Evolutionary conservation across 331 rosid genomes (phyloP).

Genomic region (Telfairia occidentalis): DNA sequence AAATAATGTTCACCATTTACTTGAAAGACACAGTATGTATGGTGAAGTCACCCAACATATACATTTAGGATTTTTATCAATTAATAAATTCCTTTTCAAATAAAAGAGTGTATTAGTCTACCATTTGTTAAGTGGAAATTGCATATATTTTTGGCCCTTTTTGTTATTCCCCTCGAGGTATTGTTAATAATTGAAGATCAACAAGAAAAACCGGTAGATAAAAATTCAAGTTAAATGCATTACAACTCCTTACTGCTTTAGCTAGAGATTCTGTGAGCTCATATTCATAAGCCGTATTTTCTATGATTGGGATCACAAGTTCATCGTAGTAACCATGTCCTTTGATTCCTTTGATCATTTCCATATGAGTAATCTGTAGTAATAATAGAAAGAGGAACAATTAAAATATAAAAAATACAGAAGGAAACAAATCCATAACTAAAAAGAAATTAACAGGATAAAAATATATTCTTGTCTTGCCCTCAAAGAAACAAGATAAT

Average conservation of each 20-base stretch:
- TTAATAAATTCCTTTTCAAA: background rate
- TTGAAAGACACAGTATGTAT: background rate
- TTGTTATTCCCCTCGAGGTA: background rate
- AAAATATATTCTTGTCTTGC: background rate
- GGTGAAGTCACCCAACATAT: background rate
- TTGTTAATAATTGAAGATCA: background rate
- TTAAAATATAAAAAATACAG: background rate
- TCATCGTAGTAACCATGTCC: conserved; percentile 98
- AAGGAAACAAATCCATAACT: background rate
- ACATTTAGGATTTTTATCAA: background rate
- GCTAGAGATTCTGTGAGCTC: conserved; percentile 89
- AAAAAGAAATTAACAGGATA: background rate
- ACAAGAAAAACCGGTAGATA: background rate
- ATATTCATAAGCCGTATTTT: conserved; percentile 78
- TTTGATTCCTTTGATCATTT: conserved; percentile 96
- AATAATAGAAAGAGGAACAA: conserved; percentile 14
- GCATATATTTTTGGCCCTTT: background rate
- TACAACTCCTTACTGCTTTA: conserved; percentile 61
- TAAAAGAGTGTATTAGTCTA: background rate
- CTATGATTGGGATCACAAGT: conserved; percentile 87
- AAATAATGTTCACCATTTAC: background rate
- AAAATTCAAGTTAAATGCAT: background rate
- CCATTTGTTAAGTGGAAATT: background rate
- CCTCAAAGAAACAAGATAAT: background rate
- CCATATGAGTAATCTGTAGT: conserved; percentile 94